Evolutionary conservation across 1,284 basidiomycete species (phyloP).

Genomic region (Sphaerobolus stellatus): DNA sequence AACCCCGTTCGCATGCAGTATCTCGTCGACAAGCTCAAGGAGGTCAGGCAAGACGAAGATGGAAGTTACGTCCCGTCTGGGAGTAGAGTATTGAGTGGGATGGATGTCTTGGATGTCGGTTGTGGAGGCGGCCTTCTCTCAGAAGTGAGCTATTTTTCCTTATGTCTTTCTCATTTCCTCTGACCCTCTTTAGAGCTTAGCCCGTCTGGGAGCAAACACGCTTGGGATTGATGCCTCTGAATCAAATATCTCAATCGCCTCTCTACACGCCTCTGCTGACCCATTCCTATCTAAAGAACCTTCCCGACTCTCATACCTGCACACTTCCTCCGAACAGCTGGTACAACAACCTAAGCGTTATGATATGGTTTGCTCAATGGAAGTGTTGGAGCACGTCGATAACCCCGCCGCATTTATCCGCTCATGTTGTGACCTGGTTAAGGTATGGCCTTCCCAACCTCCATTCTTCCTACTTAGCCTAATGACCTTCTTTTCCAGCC

Average conservation of each 20-base stretch:
- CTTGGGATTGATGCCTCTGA: conserved; percentile 89
- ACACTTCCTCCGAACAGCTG: conserved; percentile 78
- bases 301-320: conserved; percentile 59
- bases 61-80: conserved; percentile 37
- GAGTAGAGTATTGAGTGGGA: conserved; percentile 50
- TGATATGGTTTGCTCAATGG: conserved; percentile 96
- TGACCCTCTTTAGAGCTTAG: conserved; percentile 61
- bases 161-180: conserved; percentile 1
- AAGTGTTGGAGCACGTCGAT: conserved; percentile 97
- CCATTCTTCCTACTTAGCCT: background rate
- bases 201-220: conserved; percentile 84
- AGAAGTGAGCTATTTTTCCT: conserved; percentile 57
- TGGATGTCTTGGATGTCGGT: conserved; percentile 82
- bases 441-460: conserved; percentile 57
- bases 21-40: conserved; percentile 75
- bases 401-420: conserved; percentile 84
- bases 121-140: conserved; percentile 95
- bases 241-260: conserved; percentile 86
- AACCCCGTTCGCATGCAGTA: conserved; percentile 90
- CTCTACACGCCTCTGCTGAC: conserved; percentile 80
- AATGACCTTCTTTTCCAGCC: conserved; percentile 52
- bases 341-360: conserved; percentile 63
- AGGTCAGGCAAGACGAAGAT: conserved; percentile 55
- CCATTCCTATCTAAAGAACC: conserved; percentile 46
- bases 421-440: conserved; percentile 80